Percentiles rank a stretch among this genome's conserved stretches.
Conservation (phyloP, 805 yeast genomes). For the Dipodascus albidus region DNA sequence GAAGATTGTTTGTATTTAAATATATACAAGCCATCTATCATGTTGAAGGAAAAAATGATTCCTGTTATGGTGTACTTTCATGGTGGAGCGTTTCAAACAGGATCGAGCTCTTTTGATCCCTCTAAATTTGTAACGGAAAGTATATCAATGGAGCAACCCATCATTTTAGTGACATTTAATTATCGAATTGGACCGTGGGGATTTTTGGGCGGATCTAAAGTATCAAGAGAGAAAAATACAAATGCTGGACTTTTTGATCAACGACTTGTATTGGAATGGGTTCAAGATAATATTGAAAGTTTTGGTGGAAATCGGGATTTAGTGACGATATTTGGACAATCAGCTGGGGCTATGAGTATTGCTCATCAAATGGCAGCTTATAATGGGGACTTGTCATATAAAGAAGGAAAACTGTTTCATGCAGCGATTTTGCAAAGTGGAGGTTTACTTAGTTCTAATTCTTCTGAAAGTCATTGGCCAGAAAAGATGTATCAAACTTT, state of each 20-base stretch:
- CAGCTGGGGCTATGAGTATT: constrained; percentile 13
- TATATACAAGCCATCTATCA: constrained; percentile 17
- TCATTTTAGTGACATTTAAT: neutral
- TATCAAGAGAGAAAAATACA: neutral
- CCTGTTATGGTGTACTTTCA: constrained; percentile 26
- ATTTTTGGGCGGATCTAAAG: neutral
- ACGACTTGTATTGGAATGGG: neutral
- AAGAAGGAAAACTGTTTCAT: constrained; percentile 10
- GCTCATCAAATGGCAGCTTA: neutral
- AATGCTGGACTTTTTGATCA: neutral
- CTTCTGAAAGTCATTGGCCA: neutral
- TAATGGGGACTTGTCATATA: constrained; percentile 4
- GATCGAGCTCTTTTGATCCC: constrained; percentile 7
- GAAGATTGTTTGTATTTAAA: constrained; percentile 25
- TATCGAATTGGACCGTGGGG: neutral
- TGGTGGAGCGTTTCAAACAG: constrained; percentile 27
- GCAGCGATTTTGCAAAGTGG: constrained; percentile 14
- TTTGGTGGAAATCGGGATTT: neutral
- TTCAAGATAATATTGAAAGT: neutral
- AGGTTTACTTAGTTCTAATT: constrained; percentile 2
- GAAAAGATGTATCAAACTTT: neutral
- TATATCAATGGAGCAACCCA: constrained; percentile 3
- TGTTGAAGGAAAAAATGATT: neutral
- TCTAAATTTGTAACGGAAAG: neutral
- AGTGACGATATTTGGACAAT: neutral